Base-by-base conservation (phyloP, 2,329 filamentous ascomycete genomes). In the Hysterium pulicare region DNA sequence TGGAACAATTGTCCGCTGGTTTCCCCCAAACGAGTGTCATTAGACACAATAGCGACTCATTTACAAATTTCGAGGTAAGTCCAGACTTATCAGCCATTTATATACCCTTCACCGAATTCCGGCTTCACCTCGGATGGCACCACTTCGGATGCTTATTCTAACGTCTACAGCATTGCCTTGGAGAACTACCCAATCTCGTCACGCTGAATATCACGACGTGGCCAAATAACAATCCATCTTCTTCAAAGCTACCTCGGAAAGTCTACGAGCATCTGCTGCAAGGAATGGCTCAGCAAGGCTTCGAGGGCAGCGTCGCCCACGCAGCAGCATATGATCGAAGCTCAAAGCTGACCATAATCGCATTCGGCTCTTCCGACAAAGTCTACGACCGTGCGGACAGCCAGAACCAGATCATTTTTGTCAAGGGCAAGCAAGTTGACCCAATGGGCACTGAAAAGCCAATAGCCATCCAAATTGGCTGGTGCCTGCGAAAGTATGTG, bases 201-300 rank as follows among this genome's bases (percentile, higher is more conserved):
- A 74, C 72, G 0, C 55, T 76, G 15, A 71, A 75, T 45, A 70
- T 75, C 47, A 71, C 70, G 0, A 72, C 69, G 4, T 75, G 72
- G 69, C 73, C 73, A 4, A 71, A 52, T 17, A 72, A 71, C 47
- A 63, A 58, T 30, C 69, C 69, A 2, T 67, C 61, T 3, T 63
- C 67, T 33, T 57, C 54, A 6, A 59, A 67, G 22, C 56, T 74
- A 4, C 69, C 71, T 0, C 64, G 68, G 28, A 62, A 66, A 41
- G 59, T 72, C 11, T 75, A 75, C 51, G 70, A 74, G 48, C 64
- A 67, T 33, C 57, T 74, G 5, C 63, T 75, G n/a, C 61, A 66
- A 33, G 57, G 59, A 8, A 50, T 69, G 31, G 67, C 68, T 2
- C 64, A 70, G 32, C 59, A 62, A 41, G 59, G 61, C 1, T 68